phyloP scores from a whole-genome alignment of 352 stramenopile genomes.

The Phytophthora vignae region DNA sequence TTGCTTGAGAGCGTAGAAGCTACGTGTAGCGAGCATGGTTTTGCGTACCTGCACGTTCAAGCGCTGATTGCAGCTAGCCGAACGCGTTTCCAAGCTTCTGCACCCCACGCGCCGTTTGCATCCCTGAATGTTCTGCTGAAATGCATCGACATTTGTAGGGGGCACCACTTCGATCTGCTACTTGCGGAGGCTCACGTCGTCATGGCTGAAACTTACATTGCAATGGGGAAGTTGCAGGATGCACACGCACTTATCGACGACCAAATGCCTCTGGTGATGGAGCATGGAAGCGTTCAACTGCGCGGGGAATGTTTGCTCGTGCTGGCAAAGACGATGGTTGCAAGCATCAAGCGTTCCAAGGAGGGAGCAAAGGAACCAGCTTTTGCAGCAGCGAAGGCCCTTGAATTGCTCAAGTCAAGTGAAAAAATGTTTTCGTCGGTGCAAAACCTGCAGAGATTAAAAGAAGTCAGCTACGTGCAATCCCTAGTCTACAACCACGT shows the following conservation, averaged over 20 bases:
- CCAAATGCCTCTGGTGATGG: conserved; percentile 74
- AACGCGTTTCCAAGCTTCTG: conserved; percentile 43
- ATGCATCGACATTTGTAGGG: conserved; percentile 54
- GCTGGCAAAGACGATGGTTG: conserved; percentile 62
- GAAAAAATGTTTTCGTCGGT: conserved; percentile 40
- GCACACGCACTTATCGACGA: conserved; percentile 57
- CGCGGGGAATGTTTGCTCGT: conserved; percentile 65
- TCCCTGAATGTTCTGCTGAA: conserved; percentile 53
- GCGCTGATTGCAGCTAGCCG: conserved; percentile 56
- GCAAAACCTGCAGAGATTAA: conserved; percentile 46
- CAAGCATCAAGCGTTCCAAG: conserved; percentile 36
- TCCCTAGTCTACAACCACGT: conserved; percentile 54
- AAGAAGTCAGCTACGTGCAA: conserved; percentile 53
- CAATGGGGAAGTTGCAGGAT: conserved; percentile 61
- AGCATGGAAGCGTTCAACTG: conserved; percentile 65
- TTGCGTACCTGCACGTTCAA: conserved; percentile 59
- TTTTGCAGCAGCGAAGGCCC: conserved; percentile 18
- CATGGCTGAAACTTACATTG: conserved; percentile 68
- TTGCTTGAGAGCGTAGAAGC: conserved; percentile 48
- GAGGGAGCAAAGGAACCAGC: conserved; percentile 17
- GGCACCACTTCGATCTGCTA: conserved; percentile 67
- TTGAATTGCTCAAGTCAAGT: conserved; percentile 43
- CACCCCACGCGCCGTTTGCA: conserved; percentile 58
- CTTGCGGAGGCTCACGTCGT: conserved; percentile 65
- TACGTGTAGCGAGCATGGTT: conserved; percentile 52